Conservation (phyloP, 108 stramenopile species). For the Cyclostephanos invisitatus region DNA sequence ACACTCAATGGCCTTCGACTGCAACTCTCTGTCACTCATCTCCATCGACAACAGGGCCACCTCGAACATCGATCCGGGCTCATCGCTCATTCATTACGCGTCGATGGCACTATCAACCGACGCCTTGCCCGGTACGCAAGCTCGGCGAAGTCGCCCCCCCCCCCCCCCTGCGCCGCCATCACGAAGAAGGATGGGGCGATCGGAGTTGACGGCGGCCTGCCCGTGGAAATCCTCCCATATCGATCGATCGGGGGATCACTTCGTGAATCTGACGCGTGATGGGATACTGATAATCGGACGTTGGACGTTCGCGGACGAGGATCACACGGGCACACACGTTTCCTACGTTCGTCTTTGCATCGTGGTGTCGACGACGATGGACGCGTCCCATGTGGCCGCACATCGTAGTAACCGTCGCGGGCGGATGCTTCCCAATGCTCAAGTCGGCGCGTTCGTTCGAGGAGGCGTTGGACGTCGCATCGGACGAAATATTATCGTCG, state of each 20-base stretch:
- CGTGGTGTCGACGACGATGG: conserved; percentile 62
- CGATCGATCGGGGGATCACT: conserved; percentile 65
- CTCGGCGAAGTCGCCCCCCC: neutral
- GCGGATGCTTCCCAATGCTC: conserved; percentile 12
- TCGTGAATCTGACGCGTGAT: conserved; percentile 57
- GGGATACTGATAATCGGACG: conserved; percentile 72
- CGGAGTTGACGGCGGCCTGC: conserved; percentile 71
- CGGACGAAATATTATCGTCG: conserved; percentile 10
- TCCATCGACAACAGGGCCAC: neutral
- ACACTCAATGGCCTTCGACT: neutral
- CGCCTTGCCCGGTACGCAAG: neutral
- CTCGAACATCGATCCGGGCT: neutral
- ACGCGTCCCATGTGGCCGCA: neutral
- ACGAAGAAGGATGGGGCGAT: conserved; percentile 61
- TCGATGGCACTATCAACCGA: neutral
- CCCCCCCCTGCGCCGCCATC: conserved; percentile 73
- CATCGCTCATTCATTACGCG: neutral
- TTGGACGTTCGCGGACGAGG: conserved; percentile 59
- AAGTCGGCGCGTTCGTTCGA: conserved; percentile 62
- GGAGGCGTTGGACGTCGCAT: conserved; percentile 66
- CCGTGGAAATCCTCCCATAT: conserved; percentile 65
- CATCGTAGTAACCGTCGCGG: conserved; percentile 1
- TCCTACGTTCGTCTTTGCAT: conserved; percentile 61
- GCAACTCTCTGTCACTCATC: neutral
- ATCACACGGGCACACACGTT: conserved; percentile 52